A percentile compares a stretch with the other conserved stretches of the same genome.
Evolutionary conservation across 257 asterid species (phyloP).

Genomic region (Nicotiana sylvestris): DNA sequence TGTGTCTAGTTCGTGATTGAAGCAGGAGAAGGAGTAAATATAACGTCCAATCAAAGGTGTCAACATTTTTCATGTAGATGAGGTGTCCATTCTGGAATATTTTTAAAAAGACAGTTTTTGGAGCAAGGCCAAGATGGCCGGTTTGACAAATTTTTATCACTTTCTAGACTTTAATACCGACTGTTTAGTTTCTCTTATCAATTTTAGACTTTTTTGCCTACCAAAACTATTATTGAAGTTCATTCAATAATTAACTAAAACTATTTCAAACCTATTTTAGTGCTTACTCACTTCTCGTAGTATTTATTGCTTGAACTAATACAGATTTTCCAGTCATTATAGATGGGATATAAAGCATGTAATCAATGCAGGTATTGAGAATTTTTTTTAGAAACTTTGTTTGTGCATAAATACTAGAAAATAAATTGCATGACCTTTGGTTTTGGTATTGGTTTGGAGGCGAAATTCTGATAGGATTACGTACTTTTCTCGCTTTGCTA

Average conservation of each 20-base stretch:
- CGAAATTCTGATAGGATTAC: too few relatives aligned
- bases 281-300: neutral
- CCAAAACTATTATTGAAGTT: conserved; percentile 4
- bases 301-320: neutral
- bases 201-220: conserved; percentile 8
- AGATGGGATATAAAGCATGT: neutral
- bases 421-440: too few relatives aligned
- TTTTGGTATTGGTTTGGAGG: too few relatives aligned
- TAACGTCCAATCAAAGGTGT: neutral
- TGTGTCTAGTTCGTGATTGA: neutral
- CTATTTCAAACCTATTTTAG: neutral
- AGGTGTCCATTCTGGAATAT: conserved; percentile 19
- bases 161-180: conserved; percentile 8
- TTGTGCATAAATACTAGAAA: too few relatives aligned
- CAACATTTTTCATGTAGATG: neutral
- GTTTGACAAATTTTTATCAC: conserved; percentile 43
- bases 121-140: conserved; percentile 32
- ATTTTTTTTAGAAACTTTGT: neutral
- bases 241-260: neutral
- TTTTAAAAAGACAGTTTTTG: conserved; percentile 16
- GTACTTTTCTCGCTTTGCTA: too few relatives aligned
- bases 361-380: neutral
- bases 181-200: neutral
- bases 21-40: neutral
- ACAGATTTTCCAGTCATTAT: neutral